A percentile compares a stretch with the other conserved stretches of the same genome.
phyloP scores from a whole-genome alignment of 805 yeast genomes.

The Jamesozyma rosinii region DNA sequence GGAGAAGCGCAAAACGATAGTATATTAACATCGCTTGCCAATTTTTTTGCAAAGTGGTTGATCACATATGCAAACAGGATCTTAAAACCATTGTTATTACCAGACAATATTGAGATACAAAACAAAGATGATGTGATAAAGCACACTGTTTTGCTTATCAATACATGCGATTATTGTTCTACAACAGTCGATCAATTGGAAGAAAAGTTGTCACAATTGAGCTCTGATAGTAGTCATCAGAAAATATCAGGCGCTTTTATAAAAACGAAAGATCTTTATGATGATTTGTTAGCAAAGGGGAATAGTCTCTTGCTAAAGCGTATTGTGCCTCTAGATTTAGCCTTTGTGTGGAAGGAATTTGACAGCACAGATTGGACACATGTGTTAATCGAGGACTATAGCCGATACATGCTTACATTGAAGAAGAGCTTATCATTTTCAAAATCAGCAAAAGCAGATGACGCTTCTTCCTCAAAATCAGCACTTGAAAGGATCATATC shows the following conservation, averaged over 20 bases:
- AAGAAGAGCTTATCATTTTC: conserved; percentile 33
- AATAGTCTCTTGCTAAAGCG: conserved; percentile 48
- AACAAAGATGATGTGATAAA: conserved; percentile 51
- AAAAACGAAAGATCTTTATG: conserved; percentile 44
- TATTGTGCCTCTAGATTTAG: conserved; percentile 47
- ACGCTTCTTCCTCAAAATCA: conserved; percentile 29
- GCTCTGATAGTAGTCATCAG: conserved; percentile 34
- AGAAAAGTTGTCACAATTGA: conserved; percentile 42
- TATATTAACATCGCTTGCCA: conserved; percentile 37
- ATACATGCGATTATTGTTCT: conserved; percentile 85
- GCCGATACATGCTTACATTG: conserved; percentile 58
- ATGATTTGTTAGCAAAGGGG: conserved; percentile 48
- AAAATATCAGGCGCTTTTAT: conserved; percentile 44
- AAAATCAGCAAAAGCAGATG: conserved; percentile 15
- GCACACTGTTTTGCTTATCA: conserved; percentile 61
- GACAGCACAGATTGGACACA: conserved; percentile 64
- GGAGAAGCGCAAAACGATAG: conserved; percentile 21
- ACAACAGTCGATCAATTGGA: conserved; percentile 70
- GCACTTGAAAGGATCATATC: conserved; percentile 37
- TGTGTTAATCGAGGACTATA: conserved; percentile 59
- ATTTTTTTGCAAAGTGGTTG: conserved; percentile 59
- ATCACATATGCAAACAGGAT: conserved; percentile 46
- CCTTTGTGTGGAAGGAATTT: conserved; percentile 77
- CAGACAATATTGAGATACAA: conserved; percentile 29
- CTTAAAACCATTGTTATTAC: conserved; percentile 42